phyloP scores from a whole-genome alignment of 2,329 filamentous ascomycete species.

The Coniella vitis region DNA sequence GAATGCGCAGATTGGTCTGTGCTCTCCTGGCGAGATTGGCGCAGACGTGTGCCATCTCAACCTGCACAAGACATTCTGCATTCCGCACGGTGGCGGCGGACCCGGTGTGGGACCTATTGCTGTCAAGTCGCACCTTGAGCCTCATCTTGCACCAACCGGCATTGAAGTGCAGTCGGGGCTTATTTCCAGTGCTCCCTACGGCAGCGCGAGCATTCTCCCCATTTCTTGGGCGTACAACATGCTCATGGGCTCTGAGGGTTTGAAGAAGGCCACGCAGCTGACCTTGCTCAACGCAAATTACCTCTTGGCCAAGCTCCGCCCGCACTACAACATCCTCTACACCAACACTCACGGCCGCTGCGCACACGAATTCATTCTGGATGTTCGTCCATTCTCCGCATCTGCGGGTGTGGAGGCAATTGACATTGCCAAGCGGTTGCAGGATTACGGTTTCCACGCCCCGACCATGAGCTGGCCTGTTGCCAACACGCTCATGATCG shows the following conservation, averaged over 20 bases:
- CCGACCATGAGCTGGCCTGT: conserved; percentile 98
- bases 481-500: conserved; percentile 93
- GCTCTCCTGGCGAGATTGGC: conserved; percentile 89
- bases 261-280: conserved; percentile 85
- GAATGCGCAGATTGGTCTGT: conserved; percentile 95
- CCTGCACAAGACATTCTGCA: conserved; percentile 98
- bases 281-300: conserved; percentile 97
- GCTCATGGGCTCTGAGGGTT: conserved; percentile 78
- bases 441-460: conserved; percentile 96
- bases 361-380: conserved; percentile 95
- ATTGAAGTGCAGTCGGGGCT: conserved; percentile 50
- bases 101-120: conserved; percentile 92
- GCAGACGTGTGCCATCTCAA: conserved; percentile 97
- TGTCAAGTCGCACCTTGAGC: conserved; percentile 72
- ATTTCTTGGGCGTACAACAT: conserved; percentile 95
- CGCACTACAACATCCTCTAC: conserved; percentile 88
- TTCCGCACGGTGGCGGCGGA: conserved; percentile 90
- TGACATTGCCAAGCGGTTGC: conserved; percentile 91
- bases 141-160: conserved; percentile 59
- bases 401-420: conserved; percentile 81
- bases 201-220: conserved; percentile 84
- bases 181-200: conserved; percentile 76
- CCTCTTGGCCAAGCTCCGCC: conserved; percentile 78
- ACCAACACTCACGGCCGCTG: conserved; percentile 83
- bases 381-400: conserved; percentile 78